phyloP scores from a whole-genome alignment of 306 rosid species.

The Lablab purpureus region DNA sequence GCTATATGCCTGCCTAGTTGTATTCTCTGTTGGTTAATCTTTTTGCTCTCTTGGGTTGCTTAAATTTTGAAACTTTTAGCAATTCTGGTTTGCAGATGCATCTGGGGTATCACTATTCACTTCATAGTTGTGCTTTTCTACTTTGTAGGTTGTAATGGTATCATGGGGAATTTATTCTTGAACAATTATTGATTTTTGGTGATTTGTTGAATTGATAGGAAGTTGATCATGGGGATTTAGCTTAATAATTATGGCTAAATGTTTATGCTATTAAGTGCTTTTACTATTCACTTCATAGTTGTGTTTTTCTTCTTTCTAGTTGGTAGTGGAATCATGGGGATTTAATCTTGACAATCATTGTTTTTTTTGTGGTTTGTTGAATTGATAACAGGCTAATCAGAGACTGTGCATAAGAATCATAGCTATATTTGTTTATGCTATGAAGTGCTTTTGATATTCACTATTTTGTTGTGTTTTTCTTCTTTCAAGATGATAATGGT shows the following conservation, averaged over 20 bases:
- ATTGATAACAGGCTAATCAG: not conserved
- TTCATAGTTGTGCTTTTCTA: not conserved
- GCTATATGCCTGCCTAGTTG: not conserved
- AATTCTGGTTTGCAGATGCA: not conserved
- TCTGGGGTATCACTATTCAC: not conserved
- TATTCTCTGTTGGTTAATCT: not conserved
- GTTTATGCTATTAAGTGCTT: conserved; percentile 60
- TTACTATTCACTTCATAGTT: conserved; percentile 2
- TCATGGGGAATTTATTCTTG: not conserved
- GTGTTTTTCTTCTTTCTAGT: not conserved
- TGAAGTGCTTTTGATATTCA: conserved; percentile 56
- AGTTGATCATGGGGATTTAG: not conserved
- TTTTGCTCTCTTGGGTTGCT: not conserved
- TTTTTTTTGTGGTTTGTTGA: not conserved
- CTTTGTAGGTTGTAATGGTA: not conserved
- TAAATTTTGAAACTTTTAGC: not conserved
- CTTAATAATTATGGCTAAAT: not conserved
- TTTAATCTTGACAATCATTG: conserved; percentile 23
- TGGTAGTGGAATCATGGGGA: not conserved
- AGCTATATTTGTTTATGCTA: conserved; percentile 37
- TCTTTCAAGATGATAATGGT: conserved; percentile 2
- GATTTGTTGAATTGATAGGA: not conserved
- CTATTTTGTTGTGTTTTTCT: not conserved
- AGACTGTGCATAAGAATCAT: not conserved
- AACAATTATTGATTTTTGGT: conserved; percentile 1